Conservation (phyloP, 2,329 filamentous ascomycete species). For the Sporothrix phasma region DNA sequence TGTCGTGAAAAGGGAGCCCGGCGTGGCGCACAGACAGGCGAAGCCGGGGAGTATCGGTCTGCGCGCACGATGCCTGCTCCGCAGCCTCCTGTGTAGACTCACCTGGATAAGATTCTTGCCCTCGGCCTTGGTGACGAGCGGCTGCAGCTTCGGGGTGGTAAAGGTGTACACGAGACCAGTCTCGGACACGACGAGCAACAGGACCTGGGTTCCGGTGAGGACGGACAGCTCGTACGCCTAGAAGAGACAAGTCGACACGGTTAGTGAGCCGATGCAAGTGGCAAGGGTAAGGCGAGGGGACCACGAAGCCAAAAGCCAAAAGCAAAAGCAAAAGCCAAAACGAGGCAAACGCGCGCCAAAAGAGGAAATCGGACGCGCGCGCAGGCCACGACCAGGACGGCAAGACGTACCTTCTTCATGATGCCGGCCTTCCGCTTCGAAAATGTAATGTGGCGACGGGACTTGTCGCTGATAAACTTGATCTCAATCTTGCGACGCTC, state of each 20-base stretch:
- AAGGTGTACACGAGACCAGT: conserved; percentile 97
- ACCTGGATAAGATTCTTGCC: conserved; percentile 99
- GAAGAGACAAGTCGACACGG: conserved; percentile 13
- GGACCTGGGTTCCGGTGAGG: conserved; percentile 92
- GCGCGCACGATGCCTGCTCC: background rate
- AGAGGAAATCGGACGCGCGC: background rate
- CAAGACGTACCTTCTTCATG: conserved; percentile 87
- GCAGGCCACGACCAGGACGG: background rate
- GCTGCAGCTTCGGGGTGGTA: conserved; percentile 95
- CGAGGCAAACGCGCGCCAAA: background rate
- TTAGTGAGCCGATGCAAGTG: conserved; percentile 12
- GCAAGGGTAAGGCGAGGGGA: background rate
- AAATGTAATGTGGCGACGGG: conserved; percentile 97
- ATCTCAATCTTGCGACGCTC: conserved; percentile 99
- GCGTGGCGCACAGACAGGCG: background rate
- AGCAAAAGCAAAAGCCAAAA: background rate
- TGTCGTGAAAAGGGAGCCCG: background rate
- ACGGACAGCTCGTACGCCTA: conserved; percentile 93
- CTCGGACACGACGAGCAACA: conserved; percentile 92
- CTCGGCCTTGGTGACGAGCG: conserved; percentile 94
- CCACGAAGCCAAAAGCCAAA: background rate
- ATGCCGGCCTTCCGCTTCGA: conserved; percentile 99
- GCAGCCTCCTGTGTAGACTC: conserved; percentile 33
- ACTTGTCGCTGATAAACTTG: conserved; percentile 99
- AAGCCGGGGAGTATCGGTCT: background rate